Conservation (phyloP, 805 yeast genomes). For the Saturnispora dispora region DNA sequence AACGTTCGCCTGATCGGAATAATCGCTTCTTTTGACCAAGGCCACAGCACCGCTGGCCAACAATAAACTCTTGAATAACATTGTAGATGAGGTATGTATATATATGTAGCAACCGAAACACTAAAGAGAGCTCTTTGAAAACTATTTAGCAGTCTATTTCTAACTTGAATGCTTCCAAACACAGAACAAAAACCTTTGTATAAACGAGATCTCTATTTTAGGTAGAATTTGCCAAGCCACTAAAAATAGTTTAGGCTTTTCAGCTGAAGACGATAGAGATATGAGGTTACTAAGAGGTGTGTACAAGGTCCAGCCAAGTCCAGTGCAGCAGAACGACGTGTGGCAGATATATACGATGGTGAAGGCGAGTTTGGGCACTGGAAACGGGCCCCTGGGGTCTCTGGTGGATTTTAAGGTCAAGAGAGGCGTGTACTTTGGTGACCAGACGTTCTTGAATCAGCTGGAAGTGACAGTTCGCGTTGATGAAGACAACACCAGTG, state of each 20-base stretch:
- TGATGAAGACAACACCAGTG: constrained; percentile 33
- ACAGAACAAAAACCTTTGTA: neutral
- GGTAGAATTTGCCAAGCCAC: neutral
- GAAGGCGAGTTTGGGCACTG: neutral
- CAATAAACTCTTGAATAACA: neutral
- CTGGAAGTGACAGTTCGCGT: constrained; percentile 6
- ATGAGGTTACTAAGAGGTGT: neutral
- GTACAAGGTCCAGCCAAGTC: constrained; percentile 14
- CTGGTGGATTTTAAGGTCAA: constrained; percentile 17
- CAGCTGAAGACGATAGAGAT: neutral
- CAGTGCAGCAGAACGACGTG: constrained; percentile 15
- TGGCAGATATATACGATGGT: constrained; percentile 16
- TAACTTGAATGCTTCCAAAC: neutral
- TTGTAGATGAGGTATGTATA: neutral
- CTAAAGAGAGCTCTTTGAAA: neutral
- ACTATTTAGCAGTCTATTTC: neutral
- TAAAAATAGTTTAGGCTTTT: neutral
- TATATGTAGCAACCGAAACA: neutral
- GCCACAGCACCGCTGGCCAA: neutral
- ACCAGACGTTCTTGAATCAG: constrained; percentile 9
- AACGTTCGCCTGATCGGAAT: constrained; percentile 29
- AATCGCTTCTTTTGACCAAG: neutral
- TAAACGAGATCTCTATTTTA: neutral
- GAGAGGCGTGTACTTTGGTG: constrained; percentile 12
- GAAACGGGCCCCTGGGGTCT: neutral